Percentiles rank a stretch among this genome's conserved stretches.
Evolutionary conservation across 208 protist genomes (phyloP).

Genomic region (Crithidia sp.): DNA sequence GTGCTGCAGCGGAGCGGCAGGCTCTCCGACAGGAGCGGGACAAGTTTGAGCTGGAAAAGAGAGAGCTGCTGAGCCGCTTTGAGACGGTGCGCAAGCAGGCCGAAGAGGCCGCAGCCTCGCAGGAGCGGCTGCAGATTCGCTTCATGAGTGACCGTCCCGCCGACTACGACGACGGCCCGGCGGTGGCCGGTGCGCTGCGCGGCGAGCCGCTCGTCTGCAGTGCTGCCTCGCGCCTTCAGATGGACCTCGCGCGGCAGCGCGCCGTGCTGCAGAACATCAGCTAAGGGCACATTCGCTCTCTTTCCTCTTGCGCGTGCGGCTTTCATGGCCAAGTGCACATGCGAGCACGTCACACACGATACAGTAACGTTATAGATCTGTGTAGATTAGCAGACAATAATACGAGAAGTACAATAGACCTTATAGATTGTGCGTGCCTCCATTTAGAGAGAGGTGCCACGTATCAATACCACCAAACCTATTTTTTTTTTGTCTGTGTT

Average conservation of each 20-base stretch:
- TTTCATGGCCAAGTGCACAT: not conserved
- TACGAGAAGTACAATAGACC: not conserved
- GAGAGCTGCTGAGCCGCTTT: slow-evolving; percentile 71
- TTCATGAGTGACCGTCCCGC: slow-evolving; percentile 46
- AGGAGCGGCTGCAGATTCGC: slow-evolving; percentile 62
- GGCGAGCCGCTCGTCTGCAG: slow-evolving; percentile 35
- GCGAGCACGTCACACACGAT: too few relatives aligned
- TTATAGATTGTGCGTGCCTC: slow-evolving; percentile 4
- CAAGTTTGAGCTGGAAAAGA: slow-evolving; percentile 84
- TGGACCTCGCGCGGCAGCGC: slow-evolving; percentile 83
- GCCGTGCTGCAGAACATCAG: slow-evolving; percentile 68
- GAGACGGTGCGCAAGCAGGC: slow-evolving; percentile 69
- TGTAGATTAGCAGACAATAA: too few relatives aligned
- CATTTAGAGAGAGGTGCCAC: not conserved
- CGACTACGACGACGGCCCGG: slow-evolving; percentile 5
- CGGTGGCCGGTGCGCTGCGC: slow-evolving; percentile 6
- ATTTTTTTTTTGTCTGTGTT: not conserved
- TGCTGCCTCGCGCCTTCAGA: slow-evolving; percentile 67
- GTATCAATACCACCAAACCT: not conserved
- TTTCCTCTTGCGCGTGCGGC: slow-evolving; percentile 14
- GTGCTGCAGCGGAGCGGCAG: slow-evolving; percentile 60
- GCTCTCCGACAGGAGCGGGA: slow-evolving; percentile 69
- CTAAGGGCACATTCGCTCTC: slow-evolving; percentile 10
- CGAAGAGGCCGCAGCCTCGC: slow-evolving; percentile 58
- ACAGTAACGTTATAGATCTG: too few relatives aligned